phyloP scores from a whole-genome alignment of 257 asterid species.

The Paulownia fortunei region DNA sequence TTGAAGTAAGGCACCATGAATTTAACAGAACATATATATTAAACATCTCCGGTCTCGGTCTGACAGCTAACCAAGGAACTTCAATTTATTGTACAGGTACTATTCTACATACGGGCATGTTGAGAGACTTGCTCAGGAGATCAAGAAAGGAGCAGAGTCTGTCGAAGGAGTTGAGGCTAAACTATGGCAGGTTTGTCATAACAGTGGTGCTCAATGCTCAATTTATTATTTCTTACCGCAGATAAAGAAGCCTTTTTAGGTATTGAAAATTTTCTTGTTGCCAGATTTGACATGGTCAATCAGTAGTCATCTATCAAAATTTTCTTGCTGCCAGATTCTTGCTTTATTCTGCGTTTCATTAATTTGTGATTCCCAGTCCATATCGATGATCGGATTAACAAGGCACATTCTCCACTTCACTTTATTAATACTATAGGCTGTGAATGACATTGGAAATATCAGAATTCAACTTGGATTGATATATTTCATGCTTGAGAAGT shows the following conservation, averaged over 20 bases:
- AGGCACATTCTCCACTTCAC: no score
- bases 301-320: background rate
- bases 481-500: no score
- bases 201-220: background rate
- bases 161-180: conserved; percentile 76
- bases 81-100: conserved; percentile 41
- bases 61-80: conserved; percentile 8
- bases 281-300: no score
- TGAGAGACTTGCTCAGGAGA: conserved; percentile 70
- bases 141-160: conserved; percentile 72
- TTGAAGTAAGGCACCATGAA: background rate
- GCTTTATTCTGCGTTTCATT: no score
- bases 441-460: no score
- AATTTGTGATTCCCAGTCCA: no score
- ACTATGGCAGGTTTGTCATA: conserved; percentile 64
- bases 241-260: background rate
- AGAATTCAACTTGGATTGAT: no score
- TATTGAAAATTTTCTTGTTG: no score
- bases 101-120: conserved; percentile 78
- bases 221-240: background rate
- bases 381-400: no score
- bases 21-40: background rate
- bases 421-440: no score
- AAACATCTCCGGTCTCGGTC: background rate
- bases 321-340: no score